Base-by-base conservation (phyloP, 306 rosid genomes). In the Abrus pulchellus region DNA sequence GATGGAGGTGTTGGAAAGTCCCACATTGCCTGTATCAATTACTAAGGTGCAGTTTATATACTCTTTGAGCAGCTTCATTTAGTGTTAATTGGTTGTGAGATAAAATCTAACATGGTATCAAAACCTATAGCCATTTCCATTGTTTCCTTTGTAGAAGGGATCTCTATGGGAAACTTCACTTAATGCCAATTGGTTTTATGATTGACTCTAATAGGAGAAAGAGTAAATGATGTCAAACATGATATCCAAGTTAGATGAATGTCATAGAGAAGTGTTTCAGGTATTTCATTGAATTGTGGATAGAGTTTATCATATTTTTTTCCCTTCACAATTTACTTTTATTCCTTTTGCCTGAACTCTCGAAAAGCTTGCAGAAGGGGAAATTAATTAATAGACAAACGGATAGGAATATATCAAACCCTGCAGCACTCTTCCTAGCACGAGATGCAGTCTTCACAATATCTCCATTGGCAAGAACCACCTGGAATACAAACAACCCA, bases 381-480 rank as follows among this genome's bases (percentile, higher is more conserved):
- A 7, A 70, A n/a, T 63, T 75, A 85, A 67, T 72, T 56, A 33
- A 48, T 85, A 50, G 54, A 54, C 7, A 75, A 43, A 60, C 62
- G 50, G 69, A 81, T 64, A 73, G 34, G 14, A 60, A 76, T 55
- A 48, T 64, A 80, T 73, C 90, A 44, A 79, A 94, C 99, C 99
- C 99, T 20, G 98, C 99, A 72, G 98, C 96, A 89, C 97, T 95
- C 86, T 93, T 93, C 76, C 98, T 89, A 43, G 98, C 99, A 77
- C 98, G 98, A 78, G 99, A 93, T 75, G 96, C 96, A 2, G 98
- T 95, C 92, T 93, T 89, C 83, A 95, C 94, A 71, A 90, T 74
- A 74, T 93, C 98, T 82, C 99, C 99, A 82, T 91, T 87, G 86
- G 98, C 92, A 82, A 95, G 98, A 82, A 90, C 97, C 75, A 84